These are phyloP conservation scores for Tetrastigma voinierianum DNA, from an alignment of 164 flowering plant species.

Conservation along the genomic window DNA sequence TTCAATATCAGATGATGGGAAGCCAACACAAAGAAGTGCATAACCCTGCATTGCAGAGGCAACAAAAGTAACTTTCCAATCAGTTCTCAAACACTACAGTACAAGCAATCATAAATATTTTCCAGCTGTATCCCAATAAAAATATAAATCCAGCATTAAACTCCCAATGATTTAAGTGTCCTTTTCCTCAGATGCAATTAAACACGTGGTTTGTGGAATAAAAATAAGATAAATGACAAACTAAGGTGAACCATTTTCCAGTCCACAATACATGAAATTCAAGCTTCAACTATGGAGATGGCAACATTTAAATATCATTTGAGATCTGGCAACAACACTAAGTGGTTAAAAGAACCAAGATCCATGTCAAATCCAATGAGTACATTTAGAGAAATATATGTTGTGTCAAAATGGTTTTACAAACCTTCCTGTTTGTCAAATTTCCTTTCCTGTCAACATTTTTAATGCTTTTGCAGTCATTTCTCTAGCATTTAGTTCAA, in stretches of 20 bases:
- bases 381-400: background rate
- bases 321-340: background rate
- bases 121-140: no score
- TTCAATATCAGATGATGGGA: conserved; percentile 78
- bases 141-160: no score
- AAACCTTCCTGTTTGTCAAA: background rate
- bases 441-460: background rate
- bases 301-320: no score
- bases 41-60: conserved; percentile 60
- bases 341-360: background rate
- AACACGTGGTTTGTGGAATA: background rate
- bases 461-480: background rate
- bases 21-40: conserved; percentile 96
- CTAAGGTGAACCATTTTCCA: no score
- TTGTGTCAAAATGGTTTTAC: background rate
- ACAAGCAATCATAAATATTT: no score
- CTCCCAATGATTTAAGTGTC: no score
- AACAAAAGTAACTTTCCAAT: background rate
- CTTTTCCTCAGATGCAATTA: no score
- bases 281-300: no score
- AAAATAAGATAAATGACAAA: background rate
- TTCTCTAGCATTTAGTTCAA: background rate
- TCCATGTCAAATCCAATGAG: background rate
- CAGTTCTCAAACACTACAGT: background rate
- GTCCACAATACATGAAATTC: no score